Conservation (phyloP, 2,329 filamentous ascomycete species). For the Domatiomyces catenatus region DNA sequence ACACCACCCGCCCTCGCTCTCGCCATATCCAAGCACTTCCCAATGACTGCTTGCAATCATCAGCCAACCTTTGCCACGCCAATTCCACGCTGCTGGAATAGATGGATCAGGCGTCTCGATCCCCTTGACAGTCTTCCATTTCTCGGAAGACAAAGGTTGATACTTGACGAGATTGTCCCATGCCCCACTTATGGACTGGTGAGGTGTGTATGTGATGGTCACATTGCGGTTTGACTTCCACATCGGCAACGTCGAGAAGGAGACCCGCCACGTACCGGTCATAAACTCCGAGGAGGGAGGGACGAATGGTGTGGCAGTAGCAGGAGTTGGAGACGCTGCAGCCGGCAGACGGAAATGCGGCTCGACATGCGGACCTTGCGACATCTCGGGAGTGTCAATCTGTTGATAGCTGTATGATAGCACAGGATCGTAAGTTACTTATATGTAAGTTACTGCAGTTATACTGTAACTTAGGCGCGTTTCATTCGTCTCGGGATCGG, state of each 20-base stretch:
- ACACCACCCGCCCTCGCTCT: conserved; percentile 40
- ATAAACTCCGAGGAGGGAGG: conserved; percentile 45
- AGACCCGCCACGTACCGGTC: conserved; percentile 54
- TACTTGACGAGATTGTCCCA: conserved; percentile 63
- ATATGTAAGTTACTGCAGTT: neutral
- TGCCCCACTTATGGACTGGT: conserved; percentile 29
- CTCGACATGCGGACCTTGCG: neutral
- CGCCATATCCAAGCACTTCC: conserved; percentile 65
- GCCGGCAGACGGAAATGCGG: conserved; percentile 13
- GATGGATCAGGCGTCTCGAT: conserved; percentile 40
- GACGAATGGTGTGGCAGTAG: conserved; percentile 1
- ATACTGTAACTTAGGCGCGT: neutral
- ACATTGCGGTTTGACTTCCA: conserved; percentile 71
- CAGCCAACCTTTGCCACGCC: conserved; percentile 63
- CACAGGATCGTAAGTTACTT: neutral
- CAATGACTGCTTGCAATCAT: conserved; percentile 59
- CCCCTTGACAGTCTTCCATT: conserved; percentile 47
- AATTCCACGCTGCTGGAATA: conserved; percentile 43
- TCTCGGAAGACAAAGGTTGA: conserved; percentile 38
- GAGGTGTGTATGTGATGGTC: conserved; percentile 55
- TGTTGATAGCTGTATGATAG: neutral
- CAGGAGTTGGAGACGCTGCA: conserved; percentile 2
- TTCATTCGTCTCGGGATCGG: no score
- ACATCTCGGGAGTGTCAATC: neutral
- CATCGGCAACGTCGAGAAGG: conserved; percentile 62